Percentiles rank a stretch among this genome's conserved stretches.
These are phyloP conservation scores for Fraxinus quadrangulata DNA, from an alignment of 257 asterid genomes.

Conservation along the genomic window DNA sequence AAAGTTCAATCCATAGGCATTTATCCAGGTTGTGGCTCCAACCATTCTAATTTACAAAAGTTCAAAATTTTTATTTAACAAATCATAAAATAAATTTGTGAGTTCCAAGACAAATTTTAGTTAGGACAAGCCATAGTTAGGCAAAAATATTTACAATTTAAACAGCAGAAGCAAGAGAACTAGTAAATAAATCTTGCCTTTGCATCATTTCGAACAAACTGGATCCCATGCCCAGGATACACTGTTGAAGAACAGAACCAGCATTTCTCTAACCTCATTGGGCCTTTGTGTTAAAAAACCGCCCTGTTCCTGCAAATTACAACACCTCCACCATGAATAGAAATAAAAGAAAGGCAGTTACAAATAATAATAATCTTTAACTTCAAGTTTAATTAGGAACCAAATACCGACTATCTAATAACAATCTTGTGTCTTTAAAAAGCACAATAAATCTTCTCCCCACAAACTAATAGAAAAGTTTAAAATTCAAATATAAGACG, in stretches of 20 bases:
- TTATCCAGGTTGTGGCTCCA: neutral
- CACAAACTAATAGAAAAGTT: too few relatives aligned
- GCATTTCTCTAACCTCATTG: slow-evolving; percentile 92
- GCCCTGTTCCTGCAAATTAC: slow-evolving; percentile 20
- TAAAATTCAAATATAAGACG: neutral
- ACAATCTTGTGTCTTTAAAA: neutral
- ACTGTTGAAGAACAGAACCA: slow-evolving; percentile 90
- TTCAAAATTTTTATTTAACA: slow-evolving; percentile 9
- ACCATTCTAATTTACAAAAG: neutral
- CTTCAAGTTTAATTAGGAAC: neutral
- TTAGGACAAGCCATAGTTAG: neutral
- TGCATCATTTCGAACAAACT: slow-evolving; percentile 86
- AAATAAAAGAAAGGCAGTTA: neutral
- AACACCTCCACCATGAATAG: neutral
- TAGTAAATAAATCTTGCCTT: slow-evolving; percentile 46
- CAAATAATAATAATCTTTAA: neutral
- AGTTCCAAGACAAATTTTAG: neutral
- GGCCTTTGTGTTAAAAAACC: slow-evolving; percentile 9
- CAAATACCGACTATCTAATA: neutral
- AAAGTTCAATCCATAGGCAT: neutral
- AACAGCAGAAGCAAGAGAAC: neutral
- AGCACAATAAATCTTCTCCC: neutral
- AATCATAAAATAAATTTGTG: neutral
- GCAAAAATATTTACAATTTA: neutral
- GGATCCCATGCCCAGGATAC: slow-evolving; percentile 91